phyloP scores from a whole-genome alignment of 106 monocot species.

The Dendrobium nobile region DNA sequence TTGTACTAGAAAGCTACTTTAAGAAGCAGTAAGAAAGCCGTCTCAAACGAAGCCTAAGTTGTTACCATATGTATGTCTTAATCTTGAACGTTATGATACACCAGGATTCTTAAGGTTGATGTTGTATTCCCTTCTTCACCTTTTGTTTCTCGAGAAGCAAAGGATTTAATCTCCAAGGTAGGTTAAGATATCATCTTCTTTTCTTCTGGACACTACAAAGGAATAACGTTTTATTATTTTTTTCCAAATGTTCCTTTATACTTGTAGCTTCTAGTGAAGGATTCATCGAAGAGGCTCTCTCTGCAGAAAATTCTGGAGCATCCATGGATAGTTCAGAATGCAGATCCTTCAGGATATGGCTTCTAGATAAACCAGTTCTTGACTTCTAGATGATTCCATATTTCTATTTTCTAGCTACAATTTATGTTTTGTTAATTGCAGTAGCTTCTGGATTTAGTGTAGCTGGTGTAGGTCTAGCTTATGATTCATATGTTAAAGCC shows the following conservation, averaged over 20 bases:
- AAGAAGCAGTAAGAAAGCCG: too few relatives aligned
- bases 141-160: conserved; percentile 30
- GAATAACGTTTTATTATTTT: background rate
- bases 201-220: too few relatives aligned
- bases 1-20: too few relatives aligned
- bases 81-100: background rate
- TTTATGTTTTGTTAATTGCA: too few relatives aligned
- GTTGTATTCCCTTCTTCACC: conserved; percentile 58
- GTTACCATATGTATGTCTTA: background rate
- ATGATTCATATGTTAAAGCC: too few relatives aligned
- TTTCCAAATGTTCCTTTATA: background rate
- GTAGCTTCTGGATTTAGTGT: too few relatives aligned
- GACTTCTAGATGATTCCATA: background rate
- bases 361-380: background rate
- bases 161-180: conserved; percentile 7
- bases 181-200: too few relatives aligned
- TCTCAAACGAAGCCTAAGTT: too few relatives aligned
- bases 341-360: conserved; percentile 67
- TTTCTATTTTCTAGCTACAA: too few relatives aligned
- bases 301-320: conserved; percentile 71
- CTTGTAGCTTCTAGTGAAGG: conserved; percentile 79
- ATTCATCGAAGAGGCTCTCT: conserved; percentile 82
- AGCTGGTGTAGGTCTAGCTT: too few relatives aligned
- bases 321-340: conserved; percentile 80
- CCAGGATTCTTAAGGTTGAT: conserved; percentile 85